A percentile compares a stretch with the other conserved stretches of the same genome.
Conservation (phyloP, 208 protist species). For the Leishmania amazonensis region DNA sequence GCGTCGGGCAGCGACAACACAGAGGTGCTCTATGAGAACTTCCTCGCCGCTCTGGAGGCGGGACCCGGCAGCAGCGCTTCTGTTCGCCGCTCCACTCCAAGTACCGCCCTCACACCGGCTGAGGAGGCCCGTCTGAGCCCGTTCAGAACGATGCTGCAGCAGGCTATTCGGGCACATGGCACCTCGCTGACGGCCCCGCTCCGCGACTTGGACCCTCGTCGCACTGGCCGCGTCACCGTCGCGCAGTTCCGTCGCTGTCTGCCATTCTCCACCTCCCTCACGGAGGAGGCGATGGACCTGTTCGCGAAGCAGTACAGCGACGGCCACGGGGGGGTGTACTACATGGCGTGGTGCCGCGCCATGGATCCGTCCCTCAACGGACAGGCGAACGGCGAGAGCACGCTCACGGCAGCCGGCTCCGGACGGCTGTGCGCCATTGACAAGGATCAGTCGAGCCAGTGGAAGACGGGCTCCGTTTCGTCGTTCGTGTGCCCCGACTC, state of each 20-base stretch:
- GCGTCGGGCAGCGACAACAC: neutral
- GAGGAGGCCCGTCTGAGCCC: slow-evolving; percentile 48
- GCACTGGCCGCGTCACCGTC: slow-evolving; percentile 64
- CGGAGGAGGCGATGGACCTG: slow-evolving; percentile 39
- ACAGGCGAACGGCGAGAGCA: neutral
- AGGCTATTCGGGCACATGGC: slow-evolving; percentile 49
- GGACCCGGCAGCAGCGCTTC: slow-evolving; percentile 25
- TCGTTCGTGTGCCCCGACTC: slow-evolving; percentile 19
- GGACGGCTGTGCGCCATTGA: neutral
- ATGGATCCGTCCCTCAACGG: slow-evolving; percentile 44
- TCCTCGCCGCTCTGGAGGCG: slow-evolving; percentile 49
- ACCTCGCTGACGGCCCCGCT: slow-evolving; percentile 62
- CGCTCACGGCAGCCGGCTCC: neutral
- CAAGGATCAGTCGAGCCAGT: slow-evolving; percentile 13
- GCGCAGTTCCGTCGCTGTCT: slow-evolving; percentile 76
- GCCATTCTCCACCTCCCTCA: slow-evolving; percentile 37
- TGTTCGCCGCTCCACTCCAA: slow-evolving; percentile 17
- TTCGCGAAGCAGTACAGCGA: slow-evolving; percentile 78
- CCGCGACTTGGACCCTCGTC: slow-evolving; percentile 79
- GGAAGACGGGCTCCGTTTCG: slow-evolving; percentile 16
- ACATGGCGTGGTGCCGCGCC: slow-evolving; percentile 76
- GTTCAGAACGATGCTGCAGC: slow-evolving; percentile 44
- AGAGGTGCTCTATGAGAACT: slow-evolving; percentile 53
- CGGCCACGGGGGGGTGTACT: slow-evolving; percentile 68
- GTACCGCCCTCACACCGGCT: slow-evolving; percentile 37